Percentiles rank a stretch among this genome's conserved stretches.
Evolutionary conservation across 1,284 basidiomycete genomes (phyloP).

Genomic region (Cryptococcus sp.): DNA sequence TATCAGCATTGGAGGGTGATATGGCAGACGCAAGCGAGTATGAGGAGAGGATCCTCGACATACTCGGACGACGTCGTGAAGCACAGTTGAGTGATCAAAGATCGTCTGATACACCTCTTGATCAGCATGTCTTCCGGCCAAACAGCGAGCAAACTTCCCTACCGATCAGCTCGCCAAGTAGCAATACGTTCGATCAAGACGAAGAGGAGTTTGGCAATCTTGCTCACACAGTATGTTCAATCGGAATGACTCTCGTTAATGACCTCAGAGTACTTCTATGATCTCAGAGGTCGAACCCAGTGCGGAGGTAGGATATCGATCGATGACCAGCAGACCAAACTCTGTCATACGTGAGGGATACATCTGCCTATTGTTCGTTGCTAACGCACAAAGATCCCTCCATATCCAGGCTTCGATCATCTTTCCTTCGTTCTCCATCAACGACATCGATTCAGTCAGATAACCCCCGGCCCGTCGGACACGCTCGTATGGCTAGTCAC

Average conservation of each 20-base stretch:
- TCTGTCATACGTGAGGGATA: too few species aligned
- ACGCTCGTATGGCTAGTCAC: constrained; percentile 27
- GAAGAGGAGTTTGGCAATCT: too few species aligned
- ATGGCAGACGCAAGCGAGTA: constrained; percentile 26
- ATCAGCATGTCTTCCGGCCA: neutral
- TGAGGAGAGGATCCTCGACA: neutral
- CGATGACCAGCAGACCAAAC: too few species aligned
- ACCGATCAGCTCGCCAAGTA: too few species aligned
- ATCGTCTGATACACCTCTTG: neutral
- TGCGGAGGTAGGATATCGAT: neutral
- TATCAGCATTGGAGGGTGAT: constrained; percentile 31
- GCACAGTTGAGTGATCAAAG: neutral
- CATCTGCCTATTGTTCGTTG: constrained; percentile 25
- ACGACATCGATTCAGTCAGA: constrained; percentile 53
- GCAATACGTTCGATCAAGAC: too few species aligned
- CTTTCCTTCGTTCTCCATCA: constrained; percentile 55
- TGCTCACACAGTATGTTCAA: too few species aligned
- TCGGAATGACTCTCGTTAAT: constrained; percentile 9
- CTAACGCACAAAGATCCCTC: constrained; percentile 63
- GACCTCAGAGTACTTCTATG: constrained; percentile 16
- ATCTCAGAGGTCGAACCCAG: constrained; percentile 17
- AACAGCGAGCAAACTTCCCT: too few species aligned
- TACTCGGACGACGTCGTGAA: neutral
- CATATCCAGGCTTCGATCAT: constrained; percentile 71
- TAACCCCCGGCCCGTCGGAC: constrained; percentile 7